Base-by-base conservation (phyloP, 257 asterid genomes). In the Ballota nigra region DNA sequence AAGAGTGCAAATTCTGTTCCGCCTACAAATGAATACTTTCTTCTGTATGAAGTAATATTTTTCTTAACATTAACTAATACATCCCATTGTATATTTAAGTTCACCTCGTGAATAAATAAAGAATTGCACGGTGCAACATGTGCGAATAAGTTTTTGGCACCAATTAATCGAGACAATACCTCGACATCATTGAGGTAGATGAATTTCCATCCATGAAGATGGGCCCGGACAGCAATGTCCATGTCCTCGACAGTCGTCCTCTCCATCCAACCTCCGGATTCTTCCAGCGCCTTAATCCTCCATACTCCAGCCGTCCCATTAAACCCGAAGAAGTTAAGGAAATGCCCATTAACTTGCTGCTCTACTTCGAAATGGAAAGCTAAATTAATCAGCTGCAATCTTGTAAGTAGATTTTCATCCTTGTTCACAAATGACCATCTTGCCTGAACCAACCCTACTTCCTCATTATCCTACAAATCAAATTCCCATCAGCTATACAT, bases 181-280 rank as follows among this genome's bases (percentile, higher is more conserved):
- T 93, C 94, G 0, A 93, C 96, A 38, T 93, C 98, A 72, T 93
- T 91, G 57, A 93, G 90, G 81, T 82, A 93, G 80, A 93, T 41
- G 84, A 93, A 93, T 79, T 93, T 91, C 98, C 98, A 93, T 5
- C 98, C 98, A 6, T 93, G 96, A 29, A 93, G 88, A 83, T 93
- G 98, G 67, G 97, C 98, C 0, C 98, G 93, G 34, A 93, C 97
- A 43, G 98, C 98, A 76, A 93, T 93, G 78, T 93, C 98, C 98
- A 93, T 93, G 78, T 93, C 98, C 80, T 93, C 98, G 1, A 93
- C 98, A 0, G 98, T 93, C 43, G 98, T 93, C 64, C 98, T 83
- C 86, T 93, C 98, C 86, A 91, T 66, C 98, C 98, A 93, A 1
- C 98, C 98, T 43, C 98, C 97, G 0, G 98, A 93, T 29, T 89